Percentiles rank a stretch among this genome's conserved stretches.
phyloP scores from a whole-genome alignment of 2,329 filamentous ascomycete species.

The Aschersonia sp. region DNA sequence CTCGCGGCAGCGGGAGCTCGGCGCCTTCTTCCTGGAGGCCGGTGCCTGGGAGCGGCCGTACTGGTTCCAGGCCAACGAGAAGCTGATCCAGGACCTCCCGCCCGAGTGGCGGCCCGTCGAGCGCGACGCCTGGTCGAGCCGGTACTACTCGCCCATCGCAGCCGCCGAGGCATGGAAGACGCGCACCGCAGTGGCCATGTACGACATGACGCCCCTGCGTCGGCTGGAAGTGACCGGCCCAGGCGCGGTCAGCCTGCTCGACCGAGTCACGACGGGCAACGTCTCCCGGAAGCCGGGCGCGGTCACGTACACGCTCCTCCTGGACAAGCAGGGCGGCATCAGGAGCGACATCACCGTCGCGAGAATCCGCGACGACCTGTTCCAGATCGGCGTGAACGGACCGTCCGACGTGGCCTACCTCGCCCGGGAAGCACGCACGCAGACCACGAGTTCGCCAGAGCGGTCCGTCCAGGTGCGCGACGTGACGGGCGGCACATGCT shows the following conservation, averaged over 20 bases:
- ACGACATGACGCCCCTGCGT: constrained; percentile 46
- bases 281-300: constrained; percentile 29
- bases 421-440: constrained; percentile 32
- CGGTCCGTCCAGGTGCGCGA: constrained; percentile 38
- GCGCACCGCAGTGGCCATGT: constrained; percentile 45
- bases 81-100: constrained; percentile 35
- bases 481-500: constrained; percentile 44
- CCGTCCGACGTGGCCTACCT: constrained; percentile 40
- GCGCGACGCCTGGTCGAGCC: constrained; percentile 43
- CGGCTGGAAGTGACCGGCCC: constrained; percentile 43
- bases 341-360: constrained; percentile 43
- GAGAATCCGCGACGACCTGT: constrained; percentile 30
- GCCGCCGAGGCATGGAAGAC: constrained; percentile 52
- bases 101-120: constrained; percentile 37
- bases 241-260: constrained; percentile 38
- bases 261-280: constrained; percentile 35
- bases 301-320: constrained; percentile 41
- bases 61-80: constrained; percentile 44
- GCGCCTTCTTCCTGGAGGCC: constrained; percentile 42
- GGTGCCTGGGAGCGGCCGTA: constrained; percentile 49
- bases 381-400: constrained; percentile 42
- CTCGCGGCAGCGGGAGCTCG: constrained; percentile 35
- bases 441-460: constrained; percentile 23
- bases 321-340: constrained; percentile 38
- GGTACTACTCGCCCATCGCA: constrained; percentile 41